Evolutionary conservation across 345 rosid genomes (phyloP).

Genomic region (Eucalyptus sp.): DNA sequence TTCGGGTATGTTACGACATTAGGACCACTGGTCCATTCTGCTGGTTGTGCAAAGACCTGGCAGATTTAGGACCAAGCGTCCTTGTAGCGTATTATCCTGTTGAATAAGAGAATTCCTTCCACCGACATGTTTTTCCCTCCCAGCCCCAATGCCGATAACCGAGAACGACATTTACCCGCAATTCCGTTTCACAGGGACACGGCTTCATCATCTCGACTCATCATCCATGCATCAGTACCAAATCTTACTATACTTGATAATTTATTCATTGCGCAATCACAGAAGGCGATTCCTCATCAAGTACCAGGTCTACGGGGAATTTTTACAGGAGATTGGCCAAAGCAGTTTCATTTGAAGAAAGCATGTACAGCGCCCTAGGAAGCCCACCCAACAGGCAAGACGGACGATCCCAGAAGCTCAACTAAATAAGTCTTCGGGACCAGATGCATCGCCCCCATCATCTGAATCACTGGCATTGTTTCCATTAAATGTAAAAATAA

Average conservation of each 20-base stretch:
- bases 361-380: not conserved
- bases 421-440: not conserved
- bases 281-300: not conserved
- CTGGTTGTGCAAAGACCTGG: not conserved
- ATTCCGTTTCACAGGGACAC: not conserved
- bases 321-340: not conserved
- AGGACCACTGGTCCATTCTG: not conserved
- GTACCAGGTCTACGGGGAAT: not conserved
- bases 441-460: conserved; percentile 4
- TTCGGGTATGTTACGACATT: not conserved
- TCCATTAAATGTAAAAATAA: conserved; percentile 33
- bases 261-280: not conserved
- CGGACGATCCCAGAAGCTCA: not conserved
- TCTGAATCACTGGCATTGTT: conserved; percentile 29
- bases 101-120: not conserved
- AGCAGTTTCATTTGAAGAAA: not conserved
- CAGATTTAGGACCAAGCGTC: not conserved
- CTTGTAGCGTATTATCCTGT: not conserved
- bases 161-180: not conserved
- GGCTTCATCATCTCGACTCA: not conserved
- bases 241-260: not conserved
- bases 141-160: not conserved
- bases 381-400: not conserved
- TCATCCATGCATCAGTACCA: not conserved
- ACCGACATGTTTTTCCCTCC: not conserved